Evolutionary conservation across 129 eudicot species (phyloP), one percentile per base, ranked within the genome.

Genomic region (Tagetes erecta): DNA sequence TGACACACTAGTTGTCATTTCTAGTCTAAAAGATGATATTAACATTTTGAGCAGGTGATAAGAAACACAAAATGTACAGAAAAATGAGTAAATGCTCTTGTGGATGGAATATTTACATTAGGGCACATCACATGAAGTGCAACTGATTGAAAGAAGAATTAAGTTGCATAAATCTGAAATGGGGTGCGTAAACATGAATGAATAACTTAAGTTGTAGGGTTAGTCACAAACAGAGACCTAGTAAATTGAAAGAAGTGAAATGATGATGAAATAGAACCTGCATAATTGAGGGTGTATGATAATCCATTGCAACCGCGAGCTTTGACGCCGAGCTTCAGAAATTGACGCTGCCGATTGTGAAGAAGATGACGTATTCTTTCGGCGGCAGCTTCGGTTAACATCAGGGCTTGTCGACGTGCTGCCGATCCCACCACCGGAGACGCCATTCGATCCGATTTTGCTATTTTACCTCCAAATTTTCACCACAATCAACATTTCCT

Each of bases 231-330:
- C 63, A 40, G n/a, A 8, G 14, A 41, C 42, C 5, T 56, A 20
- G 3, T 36, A 20, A 20, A 20, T 20, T 20, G 27, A 20, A 8
- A 34, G 36, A 51, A n/a, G n/a, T 31, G 64, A 71, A 36, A 38
- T 38, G 41, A 39, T 46, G 20, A 71, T 2, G 41, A 4, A 53
- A 53, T 30, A 27, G 8, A 6, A 3, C 5, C 86, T 38, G 92
- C 96, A 68, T 92, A 92, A 80, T 92, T 92, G 85, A 92, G 97
- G 81, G 97, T 92, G 65, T 92, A 92, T 67, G 97, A 92, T 76
- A 92, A 80, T 77, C 97, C 97, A 67, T 87, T 92, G 84, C 97
- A 92, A 13, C 97, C 97, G 52, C 97, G 96, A 83, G 97, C 83
- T 83, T 89, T 92, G 80, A 89, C 93, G 69, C 97, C 97, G 47